These are phyloP conservation scores for Lipomyces sp. DNA, from an alignment of 805 yeast genomes.

Conservation along the genomic window DNA sequence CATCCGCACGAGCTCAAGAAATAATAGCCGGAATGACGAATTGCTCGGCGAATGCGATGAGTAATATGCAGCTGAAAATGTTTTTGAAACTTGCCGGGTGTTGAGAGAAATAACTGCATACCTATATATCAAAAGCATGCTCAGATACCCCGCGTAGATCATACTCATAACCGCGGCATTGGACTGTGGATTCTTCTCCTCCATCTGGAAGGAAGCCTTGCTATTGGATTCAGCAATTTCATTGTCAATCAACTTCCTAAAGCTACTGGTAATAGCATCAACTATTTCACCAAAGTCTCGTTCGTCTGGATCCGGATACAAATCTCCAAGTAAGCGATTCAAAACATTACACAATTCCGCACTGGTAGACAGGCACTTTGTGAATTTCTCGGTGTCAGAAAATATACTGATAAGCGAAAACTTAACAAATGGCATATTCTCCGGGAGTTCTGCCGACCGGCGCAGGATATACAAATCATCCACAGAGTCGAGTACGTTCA, in stretches of 20 bases:
- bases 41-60: slow-evolving; percentile 19
- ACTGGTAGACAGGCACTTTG: neutral
- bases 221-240: neutral
- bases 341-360: neutral
- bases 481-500: slow-evolving; percentile 1
- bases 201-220: neutral
- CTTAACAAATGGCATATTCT: slow-evolving; percentile 7
- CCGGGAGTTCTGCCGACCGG: neutral
- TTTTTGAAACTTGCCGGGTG: neutral
- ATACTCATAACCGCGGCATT: too few relatives aligned
- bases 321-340: neutral
- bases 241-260: neutral
- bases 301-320: neutral
- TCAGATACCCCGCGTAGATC: too few relatives aligned
- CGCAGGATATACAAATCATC: slow-evolving; percentile 20
- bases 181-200: neutral
- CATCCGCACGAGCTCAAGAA: slow-evolving; percentile 2
- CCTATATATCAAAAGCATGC: too few relatives aligned
- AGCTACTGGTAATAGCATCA: neutral
- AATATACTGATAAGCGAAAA: slow-evolving; percentile 7
- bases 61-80: slow-evolving; percentile 7
- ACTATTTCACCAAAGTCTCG: neutral
- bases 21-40: slow-evolving; percentile 7
- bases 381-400: slow-evolving; percentile 3
- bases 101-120: too few relatives aligned